Evolutionary conservation across 148 eudicot species (phyloP).

Genomic region (Rhododendron simsii): DNA sequence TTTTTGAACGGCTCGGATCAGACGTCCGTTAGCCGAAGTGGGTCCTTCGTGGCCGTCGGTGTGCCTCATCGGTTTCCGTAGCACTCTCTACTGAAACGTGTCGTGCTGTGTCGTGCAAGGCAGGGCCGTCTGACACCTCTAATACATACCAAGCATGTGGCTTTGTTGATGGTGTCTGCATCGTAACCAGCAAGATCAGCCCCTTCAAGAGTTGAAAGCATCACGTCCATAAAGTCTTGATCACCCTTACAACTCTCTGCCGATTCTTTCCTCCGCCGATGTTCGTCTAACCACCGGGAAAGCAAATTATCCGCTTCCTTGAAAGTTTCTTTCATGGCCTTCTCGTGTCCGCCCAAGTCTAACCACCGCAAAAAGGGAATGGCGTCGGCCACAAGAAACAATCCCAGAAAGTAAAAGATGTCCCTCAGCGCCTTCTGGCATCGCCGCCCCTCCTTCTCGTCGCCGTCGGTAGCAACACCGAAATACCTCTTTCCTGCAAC

Average conservation of each 20-base stretch:
- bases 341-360: slow-evolving; percentile 21
- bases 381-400: neutral
- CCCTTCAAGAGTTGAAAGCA: neutral
- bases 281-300: slow-evolving; percentile 4
- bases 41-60: no score
- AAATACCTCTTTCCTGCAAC: neutral
- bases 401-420: neutral
- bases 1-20: no score
- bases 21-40: no score
- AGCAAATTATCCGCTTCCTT: neutral
- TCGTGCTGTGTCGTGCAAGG: no score
- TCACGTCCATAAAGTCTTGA: slow-evolving; percentile 14
- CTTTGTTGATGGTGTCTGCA: slow-evolving; percentile 6
- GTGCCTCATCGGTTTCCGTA: no score
- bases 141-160: slow-evolving; percentile 6
- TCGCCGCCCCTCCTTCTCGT: neutral
- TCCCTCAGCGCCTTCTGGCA: neutral
- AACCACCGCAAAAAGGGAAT: slow-evolving; percentile 16
- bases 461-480: neutral
- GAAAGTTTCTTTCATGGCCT: slow-evolving; percentile 7
- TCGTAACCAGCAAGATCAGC: neutral
- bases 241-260: neutral
- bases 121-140: no score
- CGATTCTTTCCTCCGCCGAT: neutral
- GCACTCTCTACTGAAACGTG: no score